Evolutionary conservation across 78 protist species (phyloP).

Genomic region (Speleostelium caveatum): DNA sequence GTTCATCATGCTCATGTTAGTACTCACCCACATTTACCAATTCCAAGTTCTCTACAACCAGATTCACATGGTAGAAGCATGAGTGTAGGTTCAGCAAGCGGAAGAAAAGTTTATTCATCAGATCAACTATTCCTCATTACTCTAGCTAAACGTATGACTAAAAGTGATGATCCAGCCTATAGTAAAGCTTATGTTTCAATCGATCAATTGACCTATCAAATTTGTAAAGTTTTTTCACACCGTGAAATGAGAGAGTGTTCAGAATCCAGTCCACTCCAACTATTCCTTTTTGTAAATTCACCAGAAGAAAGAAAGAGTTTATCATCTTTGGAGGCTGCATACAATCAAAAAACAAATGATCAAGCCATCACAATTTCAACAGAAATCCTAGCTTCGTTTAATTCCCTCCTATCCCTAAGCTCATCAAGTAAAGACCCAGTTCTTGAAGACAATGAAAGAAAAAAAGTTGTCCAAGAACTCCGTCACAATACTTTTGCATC

Average conservation of each 20-base stretch:
- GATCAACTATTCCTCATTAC: conserved; percentile 70
- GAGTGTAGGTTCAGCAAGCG: conserved; percentile 52
- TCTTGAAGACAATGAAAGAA: conserved; percentile 52
- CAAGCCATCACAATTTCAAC: conserved; percentile 70
- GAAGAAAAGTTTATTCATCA: conserved; percentile 29
- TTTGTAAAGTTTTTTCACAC: conserved; percentile 69
- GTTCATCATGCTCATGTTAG: conserved; percentile 32
- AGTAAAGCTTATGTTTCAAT: conserved; percentile 60
- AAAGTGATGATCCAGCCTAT: conserved; percentile 71
- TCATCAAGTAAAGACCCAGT: conserved; percentile 7
- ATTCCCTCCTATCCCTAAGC: conserved; percentile 11
- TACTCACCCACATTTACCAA: conserved; percentile 56
- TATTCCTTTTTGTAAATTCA: conserved; percentile 59
- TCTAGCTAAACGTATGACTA: conserved; percentile 66
- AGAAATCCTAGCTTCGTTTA: conserved; percentile 35
- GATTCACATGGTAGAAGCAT: conserved; percentile 54
- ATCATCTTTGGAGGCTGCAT: conserved; percentile 21
- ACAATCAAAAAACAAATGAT: conserved; percentile 21
- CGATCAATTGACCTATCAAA: conserved; percentile 65
- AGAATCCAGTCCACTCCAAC: conserved; percentile 70
- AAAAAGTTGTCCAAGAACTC: conserved; percentile 58
- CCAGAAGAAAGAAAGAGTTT: conserved; percentile 26
- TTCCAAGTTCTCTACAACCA: background rate
- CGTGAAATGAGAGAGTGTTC: conserved; percentile 81
- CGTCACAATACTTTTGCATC: conserved; percentile 70